Percentiles rank a stretch among this genome's conserved stretches.
Evolutionary conservation across 2,329 filamentous ascomycete genomes (phyloP).

Genomic region (Alternaria brassicicola): DNA sequence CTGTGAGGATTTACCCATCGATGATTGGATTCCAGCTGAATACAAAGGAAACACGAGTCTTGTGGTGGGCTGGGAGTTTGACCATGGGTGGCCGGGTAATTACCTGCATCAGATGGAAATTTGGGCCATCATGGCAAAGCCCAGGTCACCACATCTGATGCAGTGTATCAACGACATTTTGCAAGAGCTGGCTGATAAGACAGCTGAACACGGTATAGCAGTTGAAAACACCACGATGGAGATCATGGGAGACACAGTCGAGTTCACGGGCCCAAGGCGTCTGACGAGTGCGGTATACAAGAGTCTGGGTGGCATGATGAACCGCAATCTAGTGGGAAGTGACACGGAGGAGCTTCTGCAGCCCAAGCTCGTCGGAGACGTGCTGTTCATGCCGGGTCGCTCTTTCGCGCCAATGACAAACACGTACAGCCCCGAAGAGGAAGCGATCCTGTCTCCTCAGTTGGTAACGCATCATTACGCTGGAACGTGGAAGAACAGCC

Average conservation of each 20-base stretch:
- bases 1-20: constrained; percentile 41
- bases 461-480: constrained; percentile 28
- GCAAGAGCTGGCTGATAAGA: constrained; percentile 14
- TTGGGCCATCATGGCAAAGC: constrained; percentile 42
- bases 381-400: constrained; percentile 27
- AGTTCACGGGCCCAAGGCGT: constrained; percentile 37
- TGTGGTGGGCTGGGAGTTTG: constrained; percentile 51
- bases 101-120: constrained; percentile 34
- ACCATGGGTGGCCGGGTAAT: constrained; percentile 31
- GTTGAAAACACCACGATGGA: constrained; percentile 22
- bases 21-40: constrained; percentile 47
- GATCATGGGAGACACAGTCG: constrained; percentile 36
- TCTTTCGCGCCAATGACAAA: constrained; percentile 22
- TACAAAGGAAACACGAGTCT: constrained; percentile 38
- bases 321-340: constrained; percentile 15
- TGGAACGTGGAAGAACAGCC: constrained; percentile 28
- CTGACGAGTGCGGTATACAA: constrained; percentile 33
- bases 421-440: constrained; percentile 15
- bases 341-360: constrained; percentile 30
- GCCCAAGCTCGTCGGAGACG: constrained; percentile 38
- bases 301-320: constrained; percentile 28
- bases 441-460: constrained; percentile 7
- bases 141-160: constrained; percentile 27
- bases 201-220: constrained; percentile 17
- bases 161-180: constrained; percentile 37